phyloP scores from a whole-genome alignment of 2,329 filamentous ascomycete genomes.

The Xylaria sp. region DNA sequence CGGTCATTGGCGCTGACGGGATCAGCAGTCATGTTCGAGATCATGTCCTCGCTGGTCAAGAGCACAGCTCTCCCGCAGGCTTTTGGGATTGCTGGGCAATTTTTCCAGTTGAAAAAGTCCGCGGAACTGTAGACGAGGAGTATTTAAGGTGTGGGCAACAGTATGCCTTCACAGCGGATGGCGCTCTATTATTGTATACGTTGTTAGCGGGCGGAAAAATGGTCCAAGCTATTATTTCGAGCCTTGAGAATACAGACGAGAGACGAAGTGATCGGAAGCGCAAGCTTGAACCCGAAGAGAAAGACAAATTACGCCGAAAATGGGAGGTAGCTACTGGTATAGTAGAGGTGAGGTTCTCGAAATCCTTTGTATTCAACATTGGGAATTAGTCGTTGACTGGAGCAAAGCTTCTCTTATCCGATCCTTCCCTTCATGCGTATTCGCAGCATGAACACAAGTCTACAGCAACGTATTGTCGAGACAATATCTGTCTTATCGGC shows the following conservation, averaged over 20 bases:
- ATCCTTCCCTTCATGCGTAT: conserved; percentile 3
- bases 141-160: conserved; percentile 16
- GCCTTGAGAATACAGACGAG: not conserved
- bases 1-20: conserved; percentile 16
- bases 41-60: conserved; percentile 25
- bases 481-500: conserved; percentile 18
- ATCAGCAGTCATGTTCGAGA: conserved; percentile 29
- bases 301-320: conserved; percentile 12
- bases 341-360: conserved; percentile 9
- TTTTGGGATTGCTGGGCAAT: conserved; percentile 30
- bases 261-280: not conserved
- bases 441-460: conserved; percentile 16
- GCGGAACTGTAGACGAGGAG: conserved; percentile 11
- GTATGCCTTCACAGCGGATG: conserved; percentile 23
- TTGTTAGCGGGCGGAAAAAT: conserved; percentile 1
- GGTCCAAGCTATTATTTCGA: conserved; percentile 3
- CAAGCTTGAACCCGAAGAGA: not conserved
- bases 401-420: conserved; percentile 12
- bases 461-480: conserved; percentile 1
- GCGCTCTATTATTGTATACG: conserved; percentile 12
- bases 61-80: conserved; percentile 26
- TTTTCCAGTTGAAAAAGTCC: conserved; percentile 14
- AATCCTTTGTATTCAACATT: not conserved
- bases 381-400: not conserved
- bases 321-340: conserved; percentile 10